phyloP scores from a whole-genome alignment of 345 rosid genomes.

The Gossypium sturtianum region DNA sequence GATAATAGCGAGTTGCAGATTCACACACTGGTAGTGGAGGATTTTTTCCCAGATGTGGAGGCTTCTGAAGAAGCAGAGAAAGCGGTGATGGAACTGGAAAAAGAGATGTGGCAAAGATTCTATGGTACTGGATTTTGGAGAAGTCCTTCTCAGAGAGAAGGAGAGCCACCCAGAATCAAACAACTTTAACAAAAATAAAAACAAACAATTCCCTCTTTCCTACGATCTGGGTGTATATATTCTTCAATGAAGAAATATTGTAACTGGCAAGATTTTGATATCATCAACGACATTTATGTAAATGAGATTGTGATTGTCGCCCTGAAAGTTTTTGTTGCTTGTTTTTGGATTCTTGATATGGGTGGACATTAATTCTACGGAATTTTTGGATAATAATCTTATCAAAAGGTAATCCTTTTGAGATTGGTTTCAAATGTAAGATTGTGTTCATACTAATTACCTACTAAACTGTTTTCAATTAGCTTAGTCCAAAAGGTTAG shows the following conservation, averaged over 20 bases:
- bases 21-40: constrained; percentile 16
- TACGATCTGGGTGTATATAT: background rate
- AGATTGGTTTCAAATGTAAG: background rate
- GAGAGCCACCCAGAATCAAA: constrained; percentile 19
- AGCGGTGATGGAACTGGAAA: constrained; percentile 35
- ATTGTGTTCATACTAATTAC: background rate
- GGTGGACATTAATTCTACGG: background rate
- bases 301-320: background rate
- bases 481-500: background rate
- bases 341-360: background rate
- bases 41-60: background rate
- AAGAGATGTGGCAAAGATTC: constrained; percentile 64
- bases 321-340: background rate
- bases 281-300: background rate
- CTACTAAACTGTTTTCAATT: background rate
- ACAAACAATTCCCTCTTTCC: background rate
- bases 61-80: constrained; percentile 17
- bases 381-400: background rate
- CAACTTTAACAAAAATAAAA: background rate
- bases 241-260: background rate
- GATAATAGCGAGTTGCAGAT: constrained; percentile 25
- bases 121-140: constrained; percentile 67
- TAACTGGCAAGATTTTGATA: constrained; percentile 1
- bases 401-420: background rate
- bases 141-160: constrained; percentile 55